Evolutionary conservation across 768 basidiomycete species (phyloP).

Genomic region (Brasilioporus rufonigricans): DNA sequence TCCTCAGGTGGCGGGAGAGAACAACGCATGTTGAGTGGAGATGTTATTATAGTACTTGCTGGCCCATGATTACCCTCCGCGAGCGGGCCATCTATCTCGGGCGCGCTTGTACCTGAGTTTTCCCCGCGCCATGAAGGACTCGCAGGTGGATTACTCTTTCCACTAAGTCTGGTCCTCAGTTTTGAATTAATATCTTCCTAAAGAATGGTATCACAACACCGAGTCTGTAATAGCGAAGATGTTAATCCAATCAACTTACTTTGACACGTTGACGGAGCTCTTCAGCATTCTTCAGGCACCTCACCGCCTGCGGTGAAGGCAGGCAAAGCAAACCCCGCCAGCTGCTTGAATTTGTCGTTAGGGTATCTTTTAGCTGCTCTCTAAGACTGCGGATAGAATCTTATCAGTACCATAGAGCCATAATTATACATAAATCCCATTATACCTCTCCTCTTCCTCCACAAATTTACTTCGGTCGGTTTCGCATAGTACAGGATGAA

Average conservation of each 20-base stretch:
- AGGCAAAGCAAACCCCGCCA: conserved; percentile 1
- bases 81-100: background rate
- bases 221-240: background rate
- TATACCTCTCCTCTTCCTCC: conserved; percentile 7
- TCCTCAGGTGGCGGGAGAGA: background rate
- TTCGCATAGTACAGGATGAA: conserved; percentile 3
- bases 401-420: background rate
- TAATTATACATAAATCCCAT: background rate
- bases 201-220: background rate
- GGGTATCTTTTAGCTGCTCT: background rate
- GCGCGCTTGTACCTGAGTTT: background rate
- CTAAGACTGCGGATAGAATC: conserved; percentile 4
- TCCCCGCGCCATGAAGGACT: background rate
- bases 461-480: background rate
- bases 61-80: background rate
- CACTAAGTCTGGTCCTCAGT: background rate
- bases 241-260: background rate
- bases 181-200: conserved; percentile 6
- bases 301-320: conserved; percentile 5
- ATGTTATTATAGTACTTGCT: background rate
- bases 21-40: background rate
- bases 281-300: conserved; percentile 1
- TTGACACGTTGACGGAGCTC: conserved; percentile 4
- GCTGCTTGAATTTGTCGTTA: background rate
- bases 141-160: background rate